These are phyloP conservation scores for Colletotrichum karsti DNA, from an alignment of 2,329 filamentous ascomycete species.

Conservation along the genomic window DNA sequence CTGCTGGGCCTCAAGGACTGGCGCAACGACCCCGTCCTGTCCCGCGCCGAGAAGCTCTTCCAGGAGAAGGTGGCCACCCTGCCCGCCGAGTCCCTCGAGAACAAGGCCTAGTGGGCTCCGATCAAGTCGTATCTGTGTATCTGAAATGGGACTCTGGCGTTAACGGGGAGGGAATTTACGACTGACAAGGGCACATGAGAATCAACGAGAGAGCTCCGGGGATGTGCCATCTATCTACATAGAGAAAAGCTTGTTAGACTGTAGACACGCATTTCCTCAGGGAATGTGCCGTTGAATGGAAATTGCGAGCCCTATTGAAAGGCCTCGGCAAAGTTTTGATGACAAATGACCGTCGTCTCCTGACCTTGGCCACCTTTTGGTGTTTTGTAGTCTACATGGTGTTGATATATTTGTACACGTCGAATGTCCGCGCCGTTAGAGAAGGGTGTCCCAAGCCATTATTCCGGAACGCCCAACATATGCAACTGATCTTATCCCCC, in stretches of 20 bases:
- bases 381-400: slow-evolving; percentile 21
- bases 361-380: slow-evolving; percentile 6
- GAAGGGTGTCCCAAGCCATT: slow-evolving; percentile 26
- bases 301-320: neutral
- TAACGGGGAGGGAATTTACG: neutral
- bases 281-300: neutral
- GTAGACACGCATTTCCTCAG: neutral
- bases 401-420: slow-evolving; percentile 18
- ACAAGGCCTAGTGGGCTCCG: slow-evolving; percentile 25
- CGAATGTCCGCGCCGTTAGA: slow-evolving; percentile 24
- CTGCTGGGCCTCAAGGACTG: slow-evolving; percentile 82
- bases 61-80: slow-evolving; percentile 77
- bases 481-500: slow-evolving; percentile 14
- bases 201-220: neutral
- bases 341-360: slow-evolving; percentile 1
- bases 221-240: neutral
- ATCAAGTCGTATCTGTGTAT: slow-evolving; percentile 22
- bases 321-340: neutral
- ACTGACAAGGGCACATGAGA: neutral
- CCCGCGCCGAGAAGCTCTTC: slow-evolving; percentile 84
- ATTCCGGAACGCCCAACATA: slow-evolving; percentile 27
- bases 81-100: slow-evolving; percentile 51
- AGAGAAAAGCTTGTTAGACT: slow-evolving; percentile 5
- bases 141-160: slow-evolving; percentile 17
- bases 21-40: slow-evolving; percentile 80